Percentiles rank a stretch among this genome's conserved stretches.
Conservation (phyloP, 371 early-diverging fungal species). For the Blakeslea trispora region DNA sequence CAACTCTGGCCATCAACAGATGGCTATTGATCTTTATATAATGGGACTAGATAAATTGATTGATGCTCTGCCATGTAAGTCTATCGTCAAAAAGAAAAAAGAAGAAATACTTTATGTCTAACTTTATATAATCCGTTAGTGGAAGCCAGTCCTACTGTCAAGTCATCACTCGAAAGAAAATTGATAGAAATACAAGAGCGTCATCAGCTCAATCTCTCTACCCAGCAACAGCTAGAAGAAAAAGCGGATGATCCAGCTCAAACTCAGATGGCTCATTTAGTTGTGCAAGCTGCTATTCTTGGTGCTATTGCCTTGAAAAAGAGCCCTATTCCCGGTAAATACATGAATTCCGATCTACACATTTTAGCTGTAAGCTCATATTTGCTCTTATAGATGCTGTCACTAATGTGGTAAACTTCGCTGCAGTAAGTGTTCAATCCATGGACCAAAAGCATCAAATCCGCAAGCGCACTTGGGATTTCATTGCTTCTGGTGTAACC, state of each 20-base stretch:
- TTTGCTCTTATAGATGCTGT: slow-evolving; percentile 39
- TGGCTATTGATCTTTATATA: slow-evolving; percentile 56
- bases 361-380: no score
- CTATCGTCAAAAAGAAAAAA: neutral
- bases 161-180: slow-evolving; percentile 41
- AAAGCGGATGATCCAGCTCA: slow-evolving; percentile 16
- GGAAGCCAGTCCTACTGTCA: slow-evolving; percentile 47
- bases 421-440: slow-evolving; percentile 37
- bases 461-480: slow-evolving; percentile 54
- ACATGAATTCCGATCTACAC: no score
- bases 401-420: slow-evolving; percentile 41
- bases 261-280: slow-evolving; percentile 40
- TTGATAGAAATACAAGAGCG: slow-evolving; percentile 29
- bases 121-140: slow-evolving; percentile 26
- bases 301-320: slow-evolving; percentile 66
- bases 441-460: slow-evolving; percentile 57
- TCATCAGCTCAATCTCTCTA: slow-evolving; percentile 18
- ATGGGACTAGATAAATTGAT: slow-evolving; percentile 50
- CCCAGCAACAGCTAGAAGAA: slow-evolving; percentile 12
- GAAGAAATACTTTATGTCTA: neutral
- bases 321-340: slow-evolving; percentile 63
- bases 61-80: slow-evolving; percentile 55
- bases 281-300: slow-evolving; percentile 54
- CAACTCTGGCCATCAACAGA: slow-evolving; percentile 39
- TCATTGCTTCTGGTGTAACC: slow-evolving; percentile 47